phyloP scores from a whole-genome alignment of 1,139 yeast genomes.

The Protomyces lactucae-debilis region DNA sequence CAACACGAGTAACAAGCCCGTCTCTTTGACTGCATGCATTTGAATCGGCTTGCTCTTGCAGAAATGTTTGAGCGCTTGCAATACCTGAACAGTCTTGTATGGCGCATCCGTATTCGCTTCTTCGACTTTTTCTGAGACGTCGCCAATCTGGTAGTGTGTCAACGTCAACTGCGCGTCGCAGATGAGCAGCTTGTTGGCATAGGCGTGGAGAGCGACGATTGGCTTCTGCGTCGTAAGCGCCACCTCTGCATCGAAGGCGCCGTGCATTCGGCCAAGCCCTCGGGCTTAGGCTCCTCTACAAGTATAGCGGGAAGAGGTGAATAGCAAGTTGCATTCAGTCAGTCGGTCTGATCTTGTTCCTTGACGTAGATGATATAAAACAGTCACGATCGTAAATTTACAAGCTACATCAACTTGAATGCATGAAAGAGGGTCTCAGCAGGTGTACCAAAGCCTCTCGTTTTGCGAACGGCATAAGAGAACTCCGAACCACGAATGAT shows the following conservation, averaged over 20 bases:
- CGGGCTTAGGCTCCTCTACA: background rate
- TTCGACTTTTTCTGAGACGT: background rate
- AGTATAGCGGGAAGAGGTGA: too few relatives aligned
- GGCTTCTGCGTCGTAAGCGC: background rate
- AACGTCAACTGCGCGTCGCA: constrained; percentile 13
- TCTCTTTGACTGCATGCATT: constrained; percentile 40
- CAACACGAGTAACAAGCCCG: constrained; percentile 40
- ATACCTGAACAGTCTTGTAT: constrained; percentile 4
- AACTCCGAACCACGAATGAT: constrained; percentile 13
- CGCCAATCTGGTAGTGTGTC: constrained; percentile 21
- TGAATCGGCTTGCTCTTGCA: constrained; percentile 37
- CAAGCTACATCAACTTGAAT: constrained; percentile 6
- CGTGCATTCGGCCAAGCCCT: constrained; percentile 2
- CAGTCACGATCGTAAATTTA: background rate
- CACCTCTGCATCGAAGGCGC: constrained; percentile 16
- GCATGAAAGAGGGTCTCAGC: constrained; percentile 20
- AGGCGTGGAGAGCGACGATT: constrained; percentile 5
- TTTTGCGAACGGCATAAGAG: constrained; percentile 19
- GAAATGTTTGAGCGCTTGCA: constrained; percentile 29
- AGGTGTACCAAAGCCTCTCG: constrained; percentile 20
- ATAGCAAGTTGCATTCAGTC: too few relatives aligned
- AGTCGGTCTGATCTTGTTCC: background rate
- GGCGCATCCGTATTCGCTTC: background rate
- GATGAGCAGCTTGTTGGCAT: constrained; percentile 13
- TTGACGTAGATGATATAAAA: background rate